A percentile compares a stretch with the other conserved stretches of the same genome.
Evolutionary conservation across 768 basidiomycete genomes (phyloP).

Genomic region (Nidularia pulvinata): DNA sequence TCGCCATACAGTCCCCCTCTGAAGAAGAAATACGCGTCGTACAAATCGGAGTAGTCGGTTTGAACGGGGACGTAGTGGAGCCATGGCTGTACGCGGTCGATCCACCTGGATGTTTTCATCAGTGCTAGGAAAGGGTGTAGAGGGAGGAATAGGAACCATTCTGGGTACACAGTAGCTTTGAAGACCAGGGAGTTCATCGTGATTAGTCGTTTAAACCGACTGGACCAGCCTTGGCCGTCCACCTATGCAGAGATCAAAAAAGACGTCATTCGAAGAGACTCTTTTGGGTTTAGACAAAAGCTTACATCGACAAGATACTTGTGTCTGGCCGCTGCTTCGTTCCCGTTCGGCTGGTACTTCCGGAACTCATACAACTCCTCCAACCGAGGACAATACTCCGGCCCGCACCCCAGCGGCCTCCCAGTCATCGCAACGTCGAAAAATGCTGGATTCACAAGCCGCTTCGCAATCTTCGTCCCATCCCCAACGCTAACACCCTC

Average conservation of each 20-base stretch:
- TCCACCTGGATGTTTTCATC: too few species aligned
- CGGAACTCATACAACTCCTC: conserved; percentile 45
- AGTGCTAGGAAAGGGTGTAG: too few species aligned
- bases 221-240: conserved; percentile 63
- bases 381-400: conserved; percentile 38
- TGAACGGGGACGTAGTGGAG: conserved; percentile 75
- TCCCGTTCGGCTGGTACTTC: conserved; percentile 29
- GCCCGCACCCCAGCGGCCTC: conserved; percentile 35
- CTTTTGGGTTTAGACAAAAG: too few species aligned
- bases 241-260: conserved; percentile 32
- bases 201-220: conserved; percentile 62
- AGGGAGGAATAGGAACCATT: too few species aligned
- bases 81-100: conserved; percentile 58
- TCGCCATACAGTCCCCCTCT: conserved; percentile 53
- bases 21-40: conserved; percentile 75
- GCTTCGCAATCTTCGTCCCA: conserved; percentile 21
- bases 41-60: conserved; percentile 60
- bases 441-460: conserved; percentile 40
- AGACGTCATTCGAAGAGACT: neutral
- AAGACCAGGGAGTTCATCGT: conserved; percentile 59
- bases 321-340: conserved; percentile 23
- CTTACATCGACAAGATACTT: conserved; percentile 53
- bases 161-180: conserved; percentile 65
- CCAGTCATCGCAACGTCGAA: conserved; percentile 55
- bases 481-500: conserved; percentile 27